Percentiles rank a stretch among this genome's conserved stretches.
Conservation (phyloP, 768 basidiomycete species). For the Calvatia gigantea region DNA sequence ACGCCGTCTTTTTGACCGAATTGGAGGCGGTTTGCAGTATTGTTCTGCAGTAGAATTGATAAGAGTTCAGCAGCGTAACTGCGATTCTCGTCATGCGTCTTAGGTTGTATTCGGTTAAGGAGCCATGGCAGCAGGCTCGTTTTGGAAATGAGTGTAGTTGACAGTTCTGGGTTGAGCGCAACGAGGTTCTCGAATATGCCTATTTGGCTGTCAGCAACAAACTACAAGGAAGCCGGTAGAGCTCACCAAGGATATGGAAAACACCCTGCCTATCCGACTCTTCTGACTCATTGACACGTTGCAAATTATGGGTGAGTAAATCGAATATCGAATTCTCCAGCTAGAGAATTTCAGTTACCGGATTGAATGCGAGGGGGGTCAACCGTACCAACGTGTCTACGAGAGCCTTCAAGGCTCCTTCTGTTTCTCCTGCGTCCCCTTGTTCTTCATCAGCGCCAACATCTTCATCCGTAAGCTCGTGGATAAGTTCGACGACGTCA, state of each 20-base stretch:
- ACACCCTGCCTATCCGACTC: slow-evolving; percentile 90
- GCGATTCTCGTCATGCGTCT: slow-evolving; percentile 84
- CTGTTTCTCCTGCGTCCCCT: slow-evolving; percentile 52
- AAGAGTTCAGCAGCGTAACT: slow-evolving; percentile 91
- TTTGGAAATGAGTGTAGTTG: slow-evolving; percentile 64
- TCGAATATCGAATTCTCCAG: slow-evolving; percentile 82
- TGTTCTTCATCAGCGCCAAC: slow-evolving; percentile 77
- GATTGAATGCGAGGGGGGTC: background rate
- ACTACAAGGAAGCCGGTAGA: background rate
- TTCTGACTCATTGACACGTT: slow-evolving; percentile 85
- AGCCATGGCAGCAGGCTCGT: slow-evolving; percentile 81
- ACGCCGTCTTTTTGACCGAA: slow-evolving; percentile 76
- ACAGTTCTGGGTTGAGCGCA: slow-evolving; percentile 77
- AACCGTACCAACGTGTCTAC: slow-evolving; percentile 71
- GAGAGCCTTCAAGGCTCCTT: slow-evolving; percentile 69
- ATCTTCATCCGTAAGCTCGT: slow-evolving; percentile 96
- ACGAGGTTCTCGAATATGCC: slow-evolving; percentile 93
- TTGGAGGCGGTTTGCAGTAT: slow-evolving; percentile 61
- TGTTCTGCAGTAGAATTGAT: slow-evolving; percentile 85
- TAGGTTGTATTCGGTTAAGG: slow-evolving; percentile 67
- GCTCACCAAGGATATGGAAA: slow-evolving; percentile 82
- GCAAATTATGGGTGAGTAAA: slow-evolving; percentile 84
- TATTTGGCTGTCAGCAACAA: slow-evolving; percentile 20
- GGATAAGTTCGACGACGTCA: slow-evolving; percentile 87
- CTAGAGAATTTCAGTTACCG: slow-evolving; percentile 33